Evolutionary conservation across 2,329 filamentous ascomycete genomes (phyloP).

Genomic region (Ceratocystis albifundus): DNA sequence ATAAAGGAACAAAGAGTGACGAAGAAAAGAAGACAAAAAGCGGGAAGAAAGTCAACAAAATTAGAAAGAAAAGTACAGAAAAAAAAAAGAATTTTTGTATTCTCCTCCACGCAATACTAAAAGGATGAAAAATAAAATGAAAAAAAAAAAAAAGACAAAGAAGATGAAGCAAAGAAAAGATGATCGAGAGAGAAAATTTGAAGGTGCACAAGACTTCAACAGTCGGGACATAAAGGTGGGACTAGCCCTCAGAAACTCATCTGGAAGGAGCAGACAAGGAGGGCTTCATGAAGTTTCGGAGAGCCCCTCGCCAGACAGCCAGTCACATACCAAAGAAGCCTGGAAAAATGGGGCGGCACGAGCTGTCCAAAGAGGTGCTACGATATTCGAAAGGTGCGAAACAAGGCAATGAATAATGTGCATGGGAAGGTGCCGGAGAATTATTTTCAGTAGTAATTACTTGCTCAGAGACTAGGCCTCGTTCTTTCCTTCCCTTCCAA

Average conservation of each 20-base stretch:
- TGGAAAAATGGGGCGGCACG: constrained; percentile 1
- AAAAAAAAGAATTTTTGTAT: background rate
- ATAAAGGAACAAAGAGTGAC: constrained; percentile 22
- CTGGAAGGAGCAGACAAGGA: constrained; percentile 9
- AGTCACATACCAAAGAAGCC: background rate
- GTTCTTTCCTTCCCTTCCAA: background rate
- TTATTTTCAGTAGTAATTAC: background rate
- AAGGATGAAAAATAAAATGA: background rate
- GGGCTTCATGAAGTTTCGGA: constrained; percentile 8
- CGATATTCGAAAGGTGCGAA: background rate
- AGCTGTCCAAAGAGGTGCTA: background rate
- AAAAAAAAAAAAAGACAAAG: background rate
- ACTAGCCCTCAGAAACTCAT: background rate
- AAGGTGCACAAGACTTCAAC: constrained; percentile 15
- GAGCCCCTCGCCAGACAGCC: background rate
- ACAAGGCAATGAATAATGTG: background rate
- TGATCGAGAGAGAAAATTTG: constrained; percentile 26
- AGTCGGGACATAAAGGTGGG: constrained; percentile 22
- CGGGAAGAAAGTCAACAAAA: background rate
- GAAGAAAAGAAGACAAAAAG: constrained; percentile 9
- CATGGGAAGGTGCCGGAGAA: constrained; percentile 5
- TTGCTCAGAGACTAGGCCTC: background rate
- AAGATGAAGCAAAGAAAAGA: constrained; percentile 6
- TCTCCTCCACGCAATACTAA: too few species aligned
- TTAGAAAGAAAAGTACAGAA: constrained; percentile 1